A percentile compares a stretch with the other conserved stretches of the same genome.
These are phyloP conservation scores for Coemansia sp. DNA, from an alignment of 192 early-diverging fungal genomes.

Conservation along the genomic window DNA sequence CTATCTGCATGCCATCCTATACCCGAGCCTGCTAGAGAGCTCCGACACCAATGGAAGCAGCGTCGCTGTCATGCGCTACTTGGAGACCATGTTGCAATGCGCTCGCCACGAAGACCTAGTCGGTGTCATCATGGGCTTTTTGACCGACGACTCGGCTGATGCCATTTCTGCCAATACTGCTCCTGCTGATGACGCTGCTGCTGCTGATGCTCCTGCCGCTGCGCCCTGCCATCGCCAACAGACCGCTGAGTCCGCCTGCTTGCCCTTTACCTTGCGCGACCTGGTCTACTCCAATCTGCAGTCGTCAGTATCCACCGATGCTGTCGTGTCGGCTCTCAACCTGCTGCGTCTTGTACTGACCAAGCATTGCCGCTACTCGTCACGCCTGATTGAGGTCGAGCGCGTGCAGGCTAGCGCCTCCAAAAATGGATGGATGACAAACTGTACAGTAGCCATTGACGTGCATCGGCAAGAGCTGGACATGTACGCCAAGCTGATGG, in stretches of 20 bases:
- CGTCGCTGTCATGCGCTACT: slow-evolving; percentile 83
- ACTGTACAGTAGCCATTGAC: slow-evolving; percentile 45
- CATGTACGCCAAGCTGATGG: slow-evolving; percentile 49
- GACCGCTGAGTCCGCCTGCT: slow-evolving; percentile 4
- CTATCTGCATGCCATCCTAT: slow-evolving; percentile 83
- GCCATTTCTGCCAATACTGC: not conserved
- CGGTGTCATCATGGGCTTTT: slow-evolving; percentile 68
- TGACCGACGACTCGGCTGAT: slow-evolving; percentile 66
- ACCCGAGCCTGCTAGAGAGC: slow-evolving; percentile 77
- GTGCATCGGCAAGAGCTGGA: slow-evolving; percentile 50
- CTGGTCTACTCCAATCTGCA: slow-evolving; percentile 83
- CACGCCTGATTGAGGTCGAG: slow-evolving; percentile 72
- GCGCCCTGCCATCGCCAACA: not conserved
- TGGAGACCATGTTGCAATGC: slow-evolving; percentile 75
- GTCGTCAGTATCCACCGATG: slow-evolving; percentile 75
- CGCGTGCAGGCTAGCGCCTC: slow-evolving; percentile 27
- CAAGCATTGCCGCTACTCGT: slow-evolving; percentile 71
- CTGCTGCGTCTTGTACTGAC: slow-evolving; percentile 70
- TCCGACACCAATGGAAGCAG: slow-evolving; percentile 90
- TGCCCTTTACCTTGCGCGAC: slow-evolving; percentile 71
- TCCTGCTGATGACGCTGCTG: not conserved
- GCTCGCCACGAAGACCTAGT: slow-evolving; percentile 72
- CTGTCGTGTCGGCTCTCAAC: slow-evolving; percentile 79
- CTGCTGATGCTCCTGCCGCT: not conserved
- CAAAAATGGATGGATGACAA: slow-evolving; percentile 46